phyloP scores from a whole-genome alignment of 208 protist genomes.

The Blastocrithidia nonstop region DNA sequence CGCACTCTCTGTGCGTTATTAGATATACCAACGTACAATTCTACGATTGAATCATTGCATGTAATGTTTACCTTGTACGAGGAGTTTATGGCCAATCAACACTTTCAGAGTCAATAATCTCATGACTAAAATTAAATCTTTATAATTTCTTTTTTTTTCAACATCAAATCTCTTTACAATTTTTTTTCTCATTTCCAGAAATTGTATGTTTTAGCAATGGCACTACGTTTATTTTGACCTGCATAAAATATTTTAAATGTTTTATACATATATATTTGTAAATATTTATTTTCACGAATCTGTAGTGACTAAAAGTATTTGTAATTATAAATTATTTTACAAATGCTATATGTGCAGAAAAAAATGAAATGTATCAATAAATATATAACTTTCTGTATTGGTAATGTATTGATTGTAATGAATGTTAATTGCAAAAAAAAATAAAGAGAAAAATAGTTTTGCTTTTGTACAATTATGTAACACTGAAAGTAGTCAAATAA shows the following conservation, averaged over 20 bases:
- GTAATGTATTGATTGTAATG: no score
- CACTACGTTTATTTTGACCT: not conserved
- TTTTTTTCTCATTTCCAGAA: constrained; percentile 3
- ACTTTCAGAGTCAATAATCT: constrained; percentile 81
- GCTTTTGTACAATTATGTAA: no score
- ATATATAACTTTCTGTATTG: no score
- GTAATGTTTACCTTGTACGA: constrained; percentile 95
- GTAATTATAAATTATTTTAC: no score
- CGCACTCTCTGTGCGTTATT: constrained; percentile 88
- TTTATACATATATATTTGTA: not conserved
- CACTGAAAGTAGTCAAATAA: no score
- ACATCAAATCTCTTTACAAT: constrained; percentile 1
- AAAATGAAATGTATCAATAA: no score
- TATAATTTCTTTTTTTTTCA: not conserved
- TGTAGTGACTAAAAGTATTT: no score
- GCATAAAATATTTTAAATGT: not conserved
- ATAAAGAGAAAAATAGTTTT: no score
- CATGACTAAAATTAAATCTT: not conserved
- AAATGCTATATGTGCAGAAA: no score
- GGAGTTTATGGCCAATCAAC: constrained; percentile 90
- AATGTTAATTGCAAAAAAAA: no score
- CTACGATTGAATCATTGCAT: constrained; percentile 95
- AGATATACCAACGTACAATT: constrained; percentile 94
- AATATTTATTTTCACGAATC: not conserved
- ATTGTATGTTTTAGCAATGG: not conserved